Conservation (phyloP, 2,329 filamentous ascomycete genomes). For the Paraphaeosphaeria minitans region DNA sequence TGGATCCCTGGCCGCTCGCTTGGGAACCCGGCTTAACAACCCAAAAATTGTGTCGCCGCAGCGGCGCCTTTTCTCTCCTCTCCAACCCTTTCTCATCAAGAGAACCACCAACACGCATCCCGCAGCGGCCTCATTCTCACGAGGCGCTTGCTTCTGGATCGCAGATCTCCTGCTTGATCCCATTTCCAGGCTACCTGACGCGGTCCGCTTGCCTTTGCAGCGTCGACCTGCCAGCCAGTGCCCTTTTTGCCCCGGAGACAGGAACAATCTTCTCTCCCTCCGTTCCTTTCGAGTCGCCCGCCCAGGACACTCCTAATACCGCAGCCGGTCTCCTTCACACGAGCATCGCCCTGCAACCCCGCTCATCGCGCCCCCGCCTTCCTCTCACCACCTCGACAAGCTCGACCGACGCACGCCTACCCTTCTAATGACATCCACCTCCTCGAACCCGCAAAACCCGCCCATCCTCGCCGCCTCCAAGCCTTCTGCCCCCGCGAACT, state of each 20-base stretch:
- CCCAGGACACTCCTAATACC: constrained; percentile 32
- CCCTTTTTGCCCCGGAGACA: constrained; percentile 35
- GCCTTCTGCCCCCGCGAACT: constrained; percentile 54
- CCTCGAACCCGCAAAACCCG: constrained; percentile 57
- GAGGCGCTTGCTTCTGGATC: constrained; percentile 45
- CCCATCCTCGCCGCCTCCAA: constrained; percentile 53
- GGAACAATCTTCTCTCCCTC: constrained; percentile 29
- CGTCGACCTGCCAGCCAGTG: constrained; percentile 42
- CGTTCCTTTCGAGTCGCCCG: constrained; percentile 37
- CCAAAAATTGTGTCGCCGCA: constrained; percentile 16
- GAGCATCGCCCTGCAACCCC: constrained; percentile 34
- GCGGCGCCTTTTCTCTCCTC: constrained; percentile 14
- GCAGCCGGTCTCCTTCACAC: constrained; percentile 23
- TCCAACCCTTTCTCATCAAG: constrained; percentile 39
- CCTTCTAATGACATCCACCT: constrained; percentile 65
- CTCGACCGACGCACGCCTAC: constrained; percentile 11
- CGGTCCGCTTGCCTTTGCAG: constrained; percentile 33
- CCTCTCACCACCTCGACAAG: constrained; percentile 17
- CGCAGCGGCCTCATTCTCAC: constrained; percentile 41
- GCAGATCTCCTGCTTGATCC: constrained; percentile 47
- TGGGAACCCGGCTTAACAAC: constrained; percentile 8
- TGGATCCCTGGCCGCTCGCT: constrained; percentile 8
- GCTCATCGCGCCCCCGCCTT: constrained; percentile 15
- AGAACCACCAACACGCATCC: constrained; percentile 37
- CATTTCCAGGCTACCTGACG: constrained; percentile 35